phyloP scores from a whole-genome alignment of 108 stramenopile genomes.

The Skeletonema potamos region DNA sequence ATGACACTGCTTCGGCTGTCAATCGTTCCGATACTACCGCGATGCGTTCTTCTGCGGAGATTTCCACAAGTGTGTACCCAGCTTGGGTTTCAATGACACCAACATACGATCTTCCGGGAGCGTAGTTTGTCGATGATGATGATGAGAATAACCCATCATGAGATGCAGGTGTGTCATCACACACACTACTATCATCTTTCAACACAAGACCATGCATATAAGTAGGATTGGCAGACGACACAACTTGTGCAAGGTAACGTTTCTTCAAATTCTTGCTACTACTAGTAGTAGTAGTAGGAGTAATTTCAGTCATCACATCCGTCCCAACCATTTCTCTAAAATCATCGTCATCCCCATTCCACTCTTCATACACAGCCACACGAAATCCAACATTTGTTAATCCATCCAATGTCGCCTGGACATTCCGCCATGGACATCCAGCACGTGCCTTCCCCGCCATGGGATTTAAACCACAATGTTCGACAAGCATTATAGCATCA shows the following conservation, averaged over 20 bases:
- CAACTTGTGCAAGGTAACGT: conserved; percentile 81
- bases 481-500: conserved; percentile 92
- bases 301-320: conserved; percentile 7
- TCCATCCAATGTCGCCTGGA: conserved; percentile 89
- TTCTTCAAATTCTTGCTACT: conserved; percentile 53
- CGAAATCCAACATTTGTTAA: conserved; percentile 82
- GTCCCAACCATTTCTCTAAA: conserved; percentile 10
- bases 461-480: conserved; percentile 94
- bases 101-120: conserved; percentile 70
- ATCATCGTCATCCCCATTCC: conserved; percentile 36
- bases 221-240: conserved; percentile 88
- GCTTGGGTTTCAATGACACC: conserved; percentile 67
- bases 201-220: conserved; percentile 88
- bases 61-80: conserved; percentile 79
- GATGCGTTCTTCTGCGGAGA: conserved; percentile 69
- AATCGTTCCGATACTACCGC: conserved; percentile 75
- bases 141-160: conserved; percentile 1
- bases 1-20: conserved; percentile 83
- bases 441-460: conserved; percentile 93
- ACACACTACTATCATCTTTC: conserved; percentile 37
- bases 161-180: conserved; percentile 15
- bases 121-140: neutral
- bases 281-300: no score
- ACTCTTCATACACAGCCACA: conserved; percentile 93
- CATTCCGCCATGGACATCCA: conserved; percentile 89